Base-by-base conservation (phyloP, 345 rosid genomes). In the Corymbia maculata region DNA sequence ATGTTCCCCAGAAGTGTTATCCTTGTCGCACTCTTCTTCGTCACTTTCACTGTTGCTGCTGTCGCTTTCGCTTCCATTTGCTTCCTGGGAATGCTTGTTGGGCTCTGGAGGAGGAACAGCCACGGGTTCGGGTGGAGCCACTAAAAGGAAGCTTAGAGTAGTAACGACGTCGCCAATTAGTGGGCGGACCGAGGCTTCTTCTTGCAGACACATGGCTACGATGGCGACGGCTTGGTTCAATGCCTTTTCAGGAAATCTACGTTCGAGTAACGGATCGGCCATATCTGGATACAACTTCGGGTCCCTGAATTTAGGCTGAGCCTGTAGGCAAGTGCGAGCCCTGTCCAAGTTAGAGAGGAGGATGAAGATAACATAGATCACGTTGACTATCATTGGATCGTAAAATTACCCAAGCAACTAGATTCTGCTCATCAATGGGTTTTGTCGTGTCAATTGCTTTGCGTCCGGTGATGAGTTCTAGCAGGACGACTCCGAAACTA, bases 201-300 rank as follows among this genome's bases (percentile, higher is more conserved):
- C 91, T 75, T 90, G 91, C 85, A 88, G 61, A 50, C 91, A 90
- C 91, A 90, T 90, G n/a, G 91, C 91, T 15, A 86, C 89, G 13
- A 91, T 64, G 24, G 92, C 92, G 7, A 91, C 92, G 9, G 91
- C 90, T 59, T 91, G 92, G 44, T 91, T 89, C 57, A 91, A 79
- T 14, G 85, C 88, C 52, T 88, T 91, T 32, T 89, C 91, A 28
- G 87, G 92, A 84, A 91, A 91, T 70, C 51, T 90, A 6, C 53
- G 32, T 14, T 75, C 26, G 47, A 91, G 90, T 24, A 89, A 86
- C 9, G 92, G 91, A 85, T 91, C 92, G 2, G 90, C 91, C 88
- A 91, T 52, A 21, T 86, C 86, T 32, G 91, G 91, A 75, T 44
- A 91, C 86, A 44, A 51, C 52, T 79, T 89, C 32, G 92, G 91